Base-by-base conservation (phyloP, 805 yeast species). In the Ogataea methanolica region DNA sequence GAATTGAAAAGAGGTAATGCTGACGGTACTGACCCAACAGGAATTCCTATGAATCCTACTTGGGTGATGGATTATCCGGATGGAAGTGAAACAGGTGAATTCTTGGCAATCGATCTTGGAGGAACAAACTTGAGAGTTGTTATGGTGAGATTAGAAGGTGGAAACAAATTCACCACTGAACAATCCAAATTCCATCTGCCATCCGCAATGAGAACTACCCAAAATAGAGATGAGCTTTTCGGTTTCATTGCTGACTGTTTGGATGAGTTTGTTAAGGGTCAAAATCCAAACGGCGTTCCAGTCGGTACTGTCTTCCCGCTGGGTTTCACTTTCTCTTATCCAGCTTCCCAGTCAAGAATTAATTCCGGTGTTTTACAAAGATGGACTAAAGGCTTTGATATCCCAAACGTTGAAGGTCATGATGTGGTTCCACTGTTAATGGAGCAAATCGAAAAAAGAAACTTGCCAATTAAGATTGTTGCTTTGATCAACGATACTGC, bases 331-430 rank as follows among this genome's bases (percentile, higher is more conserved):
- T 94, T 94, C 75, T 85, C 96, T 11, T 94, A 87, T 74, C 99
- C 99, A 29, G 86, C 87, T 43, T 72, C 85, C 34, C 99, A 94
- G 72, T 66, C 73, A 54, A 84, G 83, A 54, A 89, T 94, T 65
- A 83, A 88, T 72, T 76, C 80, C 55, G 99, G 99, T 69, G 68
- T 88, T 50, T 78, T 92, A 67, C 97, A 91, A 76, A 82, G 96
- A 69, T 94, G 99, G 99, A 94, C 99, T 54, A 94, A 94, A 74
- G 99, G 99, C 55, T 94, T 88, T 71, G 97, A 94, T 69, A 90
- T 94, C 59, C 88, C 83, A 46, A 88, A 87, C 53, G 97, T 94
- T 47, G 99, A 94, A 73, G 97, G 97, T 55, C 78, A 87, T 48
- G 96, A 94, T 64, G 97, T 92, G 49, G 96, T 87, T 45, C 96